Percentiles rank a stretch among this genome's conserved stretches.
These are phyloP conservation scores for Cenchrus fungigraminus DNA, from an alignment of 176 grass and related monocot genomes.

Conservation along the genomic window DNA sequence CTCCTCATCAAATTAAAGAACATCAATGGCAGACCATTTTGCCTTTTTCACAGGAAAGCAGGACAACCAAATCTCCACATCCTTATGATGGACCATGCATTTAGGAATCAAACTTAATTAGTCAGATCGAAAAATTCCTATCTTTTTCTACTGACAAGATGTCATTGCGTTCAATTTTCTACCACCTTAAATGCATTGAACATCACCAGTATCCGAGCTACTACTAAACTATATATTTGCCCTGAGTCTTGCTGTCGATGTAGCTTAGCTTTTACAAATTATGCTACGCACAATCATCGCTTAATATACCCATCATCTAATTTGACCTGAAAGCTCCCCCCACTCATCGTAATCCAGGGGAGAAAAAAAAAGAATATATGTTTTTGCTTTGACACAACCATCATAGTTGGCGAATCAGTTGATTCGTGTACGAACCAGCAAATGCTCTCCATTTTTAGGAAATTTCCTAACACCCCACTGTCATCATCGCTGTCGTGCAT, in stretches of 20 bases:
- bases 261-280: too few species aligned
- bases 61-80: not conserved
- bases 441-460: not conserved
- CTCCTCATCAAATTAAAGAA: not conserved
- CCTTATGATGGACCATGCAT: not conserved
- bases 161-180: not conserved
- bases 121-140: not conserved
- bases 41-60: not conserved
- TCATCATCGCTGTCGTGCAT: slow-evolving; percentile 13
- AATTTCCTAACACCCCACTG: slow-evolving; percentile 9
- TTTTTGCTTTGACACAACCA: not conserved
- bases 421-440: not conserved
- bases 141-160: not conserved
- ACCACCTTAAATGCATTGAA: not conserved
- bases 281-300: too few species aligned
- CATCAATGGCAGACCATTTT: not conserved
- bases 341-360: not conserved
- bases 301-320: not conserved
- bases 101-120: not conserved
- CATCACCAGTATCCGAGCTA: not conserved
- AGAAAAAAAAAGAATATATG: not conserved
- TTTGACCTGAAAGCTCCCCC: not conserved
- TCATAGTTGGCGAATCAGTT: not conserved
- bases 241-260: not conserved
- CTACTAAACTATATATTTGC: not conserved